A percentile compares a stretch with the other conserved stretches of the same genome.
These are phyloP conservation scores for Ophiocordyceps sinensis DNA, from an alignment of 2,329 filamentous ascomycete species.

Conservation along the genomic window DNA sequence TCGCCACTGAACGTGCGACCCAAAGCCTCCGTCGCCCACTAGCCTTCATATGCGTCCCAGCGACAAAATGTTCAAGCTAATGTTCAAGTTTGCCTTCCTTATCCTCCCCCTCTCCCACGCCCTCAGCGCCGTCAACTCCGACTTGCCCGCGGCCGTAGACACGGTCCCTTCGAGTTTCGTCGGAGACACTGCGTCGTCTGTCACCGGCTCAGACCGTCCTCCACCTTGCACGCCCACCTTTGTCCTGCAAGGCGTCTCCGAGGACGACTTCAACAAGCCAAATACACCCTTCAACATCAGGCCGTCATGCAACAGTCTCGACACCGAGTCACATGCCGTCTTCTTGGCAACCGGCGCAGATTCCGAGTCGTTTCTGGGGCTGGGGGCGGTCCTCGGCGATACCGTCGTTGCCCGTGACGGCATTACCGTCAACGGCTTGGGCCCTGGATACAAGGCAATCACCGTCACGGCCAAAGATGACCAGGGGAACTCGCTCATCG, in stretches of 20 bases:
- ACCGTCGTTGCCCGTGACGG: not conserved
- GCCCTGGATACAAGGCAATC: not conserved
- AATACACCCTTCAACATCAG: slow-evolving; percentile 1
- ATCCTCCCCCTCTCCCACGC: no score
- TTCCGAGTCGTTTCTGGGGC: not conserved
- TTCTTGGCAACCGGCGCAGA: not conserved
- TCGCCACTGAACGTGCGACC: no score
- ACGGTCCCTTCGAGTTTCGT: no score
- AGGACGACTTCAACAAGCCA: not conserved
- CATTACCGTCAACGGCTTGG: not conserved
- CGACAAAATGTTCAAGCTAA: no score
- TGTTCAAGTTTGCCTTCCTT: no score
- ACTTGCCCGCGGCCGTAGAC: no score
- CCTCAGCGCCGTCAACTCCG: no score
- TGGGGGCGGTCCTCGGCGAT: not conserved
- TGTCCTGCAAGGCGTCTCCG: not conserved
- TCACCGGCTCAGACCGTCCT: not conserved
- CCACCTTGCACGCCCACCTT: slow-evolving; percentile 1
- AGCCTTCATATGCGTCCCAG: no score
- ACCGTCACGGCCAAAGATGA: not conserved
- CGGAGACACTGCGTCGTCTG: not conserved
- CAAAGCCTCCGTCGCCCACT: no score
- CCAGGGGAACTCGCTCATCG: not conserved
- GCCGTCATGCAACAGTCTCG: not conserved
- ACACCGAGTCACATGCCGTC: not conserved